Base-by-base conservation (phyloP, 305 asterid species). In the Withania somnifera region DNA sequence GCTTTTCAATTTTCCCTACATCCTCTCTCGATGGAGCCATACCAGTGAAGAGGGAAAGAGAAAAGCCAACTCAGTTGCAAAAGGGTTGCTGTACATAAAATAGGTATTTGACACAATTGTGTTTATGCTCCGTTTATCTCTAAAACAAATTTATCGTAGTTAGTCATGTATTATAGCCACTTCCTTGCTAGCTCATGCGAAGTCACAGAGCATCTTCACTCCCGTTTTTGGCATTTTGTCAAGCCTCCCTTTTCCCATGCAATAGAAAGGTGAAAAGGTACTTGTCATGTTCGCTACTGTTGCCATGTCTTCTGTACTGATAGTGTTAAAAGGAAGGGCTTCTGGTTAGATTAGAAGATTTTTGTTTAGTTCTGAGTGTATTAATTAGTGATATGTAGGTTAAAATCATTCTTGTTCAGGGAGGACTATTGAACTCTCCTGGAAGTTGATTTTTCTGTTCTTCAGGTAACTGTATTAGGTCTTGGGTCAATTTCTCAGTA, bases 371-470 rank as follows among this genome's bases (percentile, higher is more conserved):
- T 87, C 84, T 78, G 84, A 82, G 90, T 87, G 86, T 87, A 84
- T 85, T 45, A 86, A 86, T 84, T 88, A 82, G 95, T 90, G 87
- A 90, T 90, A 84, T 83, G 89, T 91, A 93, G 97, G 94, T 89
- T 75, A 88, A 92, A 93, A 89, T 84, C 88, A 84, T 90, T 93
- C 88, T 93, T 95, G 93, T 90, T 92, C 94, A 88, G 97, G 98
- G 92, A 91, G 95, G 96, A 92, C 89, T 90, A 87, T 83, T 91
- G 95, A 92, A 87, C 95, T 92, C 90, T 92, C 97, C 89, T 88
- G 95, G 95, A 91, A 87, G 97, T 93, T 95, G 98, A 91, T 90
- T 88, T 86, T 86, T 90, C 93, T 91, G 81, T 90, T 90, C 91
- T 87, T 84, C 92, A 85, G 98, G 97, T 92, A 92, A 95, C 86